These are phyloP conservation scores for Cryptosporidium andersoni DNA, from an alignment of 169 alveolate genomes.

Conservation along the genomic window DNA sequence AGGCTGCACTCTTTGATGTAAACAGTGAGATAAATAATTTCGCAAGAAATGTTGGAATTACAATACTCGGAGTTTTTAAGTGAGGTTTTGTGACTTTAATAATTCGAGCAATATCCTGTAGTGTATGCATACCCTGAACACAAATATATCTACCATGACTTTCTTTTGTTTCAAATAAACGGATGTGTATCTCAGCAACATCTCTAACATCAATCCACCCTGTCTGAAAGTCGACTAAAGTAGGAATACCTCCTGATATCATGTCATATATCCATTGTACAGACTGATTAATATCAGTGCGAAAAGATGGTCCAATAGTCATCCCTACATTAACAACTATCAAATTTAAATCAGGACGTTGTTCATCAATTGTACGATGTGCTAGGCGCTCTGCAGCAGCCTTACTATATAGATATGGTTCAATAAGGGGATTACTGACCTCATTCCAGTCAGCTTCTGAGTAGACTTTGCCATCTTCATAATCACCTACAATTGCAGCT, in stretches of 20 bases:
- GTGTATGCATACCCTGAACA: conserved; percentile 61
- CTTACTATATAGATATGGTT: conserved; percentile 59
- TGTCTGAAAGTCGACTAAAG: conserved; percentile 30
- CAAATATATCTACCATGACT: conserved; percentile 62
- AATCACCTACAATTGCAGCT: conserved; percentile 59
- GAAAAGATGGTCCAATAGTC: conserved; percentile 69
- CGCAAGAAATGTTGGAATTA: conserved; percentile 40
- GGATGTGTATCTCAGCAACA: conserved; percentile 66
- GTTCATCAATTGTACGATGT: conserved; percentile 34
- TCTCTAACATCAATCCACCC: conserved; percentile 71
- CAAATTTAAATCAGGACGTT: conserved; percentile 18
- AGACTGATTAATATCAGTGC: conserved; percentile 58
- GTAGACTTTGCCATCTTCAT: conserved; percentile 57
- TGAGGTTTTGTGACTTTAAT: conserved; percentile 32
- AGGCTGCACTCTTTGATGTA: conserved; percentile 47
- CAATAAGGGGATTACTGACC: conserved; percentile 45
- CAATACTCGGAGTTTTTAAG: conserved; percentile 29
- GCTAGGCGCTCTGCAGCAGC: conserved; percentile 60
- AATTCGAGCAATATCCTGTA: conserved; percentile 30
- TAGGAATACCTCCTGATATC: conserved; percentile 60
- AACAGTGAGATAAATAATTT: conserved; percentile 33
- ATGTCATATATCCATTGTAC: conserved; percentile 63
- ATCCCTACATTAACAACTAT: conserved; percentile 60
- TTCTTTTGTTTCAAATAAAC: conserved; percentile 37
- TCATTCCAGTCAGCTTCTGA: conserved; percentile 67